Base-by-base conservation (phyloP, 306 rosid species). In the Amphicarpaea edgeworthii region DNA sequence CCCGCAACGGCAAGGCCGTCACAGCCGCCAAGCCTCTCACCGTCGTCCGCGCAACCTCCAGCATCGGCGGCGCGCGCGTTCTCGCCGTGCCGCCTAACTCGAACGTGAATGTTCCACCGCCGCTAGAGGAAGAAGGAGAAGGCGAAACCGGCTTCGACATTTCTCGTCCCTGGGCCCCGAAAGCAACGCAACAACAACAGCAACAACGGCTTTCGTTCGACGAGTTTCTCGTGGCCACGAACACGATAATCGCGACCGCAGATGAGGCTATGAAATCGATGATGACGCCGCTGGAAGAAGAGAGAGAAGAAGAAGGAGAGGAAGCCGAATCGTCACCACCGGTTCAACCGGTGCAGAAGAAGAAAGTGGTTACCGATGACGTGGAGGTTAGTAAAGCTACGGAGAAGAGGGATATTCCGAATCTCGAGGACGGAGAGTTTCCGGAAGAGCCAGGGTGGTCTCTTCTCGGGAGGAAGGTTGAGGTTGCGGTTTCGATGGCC, bases 341-440 rank as follows among this genome's bases (percentile, higher is more conserved):
- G 45, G 45, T 65, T 53, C 65, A 3, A 47, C 3, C 24, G 61
- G 69, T 37, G 19, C 24, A 37, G 19, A 16, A 45, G 68, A 28
- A 23, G 6, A 30, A 11, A 32, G 12, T 24, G 14, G 41, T 47
- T 21, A 20, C 3, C 0, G 73, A 50, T 8, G 64, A 23, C 12
- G 60, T 64, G 19, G 17, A 62, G 41, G 57, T 50, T 5, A 4
- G 34, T 2, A 30, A 30, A 6, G 5, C 34, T 30, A 23, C 37
- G 42, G 55, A 75, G 8, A 49, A 49, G 77, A 70, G 20, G 20
- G 76, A 62, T 69, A 74, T 79, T 21, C 72, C 65, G 0, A 75
- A 79, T 7, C 82, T 89, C 6, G 97, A 91, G 63, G 91, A 91
- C 66, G 96, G 96, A 6, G 96, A 89, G 23, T 93, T 91, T 69